Percentiles rank a stretch among this genome's conserved stretches.
Evolutionary conservation across 495 filamentous ascomycete genomes (phyloP).

Genomic region (Talaromyces borbonicus): DNA sequence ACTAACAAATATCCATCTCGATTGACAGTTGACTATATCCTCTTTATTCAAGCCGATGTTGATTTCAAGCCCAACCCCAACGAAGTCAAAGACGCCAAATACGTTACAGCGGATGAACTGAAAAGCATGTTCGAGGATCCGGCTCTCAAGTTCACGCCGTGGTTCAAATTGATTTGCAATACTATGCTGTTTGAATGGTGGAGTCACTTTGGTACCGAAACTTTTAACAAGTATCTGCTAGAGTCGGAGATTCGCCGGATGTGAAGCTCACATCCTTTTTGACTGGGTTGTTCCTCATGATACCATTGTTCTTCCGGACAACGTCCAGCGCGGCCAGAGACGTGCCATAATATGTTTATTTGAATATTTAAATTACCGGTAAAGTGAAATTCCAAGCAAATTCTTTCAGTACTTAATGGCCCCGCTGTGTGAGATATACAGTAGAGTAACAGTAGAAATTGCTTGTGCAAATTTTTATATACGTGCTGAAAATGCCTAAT

Average conservation of each 20-base stretch:
- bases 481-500: neutral
- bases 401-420: no score
- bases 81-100: constrained; percentile 75
- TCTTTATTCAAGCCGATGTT: constrained; percentile 93
- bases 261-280: constrained; percentile 26
- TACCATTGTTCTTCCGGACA: constrained; percentile 1
- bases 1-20: neutral
- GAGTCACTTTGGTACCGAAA: constrained; percentile 67
- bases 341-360: no score
- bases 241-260: constrained; percentile 86
- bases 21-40: constrained; percentile 85
- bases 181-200: constrained; percentile 99
- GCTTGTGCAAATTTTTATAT: neutral
- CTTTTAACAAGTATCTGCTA: constrained; percentile 73
- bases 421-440: no score
- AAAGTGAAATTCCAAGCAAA: no score
- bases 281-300: constrained; percentile 1
- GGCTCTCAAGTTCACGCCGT: constrained; percentile 80
- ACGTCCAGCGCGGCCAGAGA: neutral
- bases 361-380: no score
- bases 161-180: constrained; percentile 99
- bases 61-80: constrained; percentile 73
- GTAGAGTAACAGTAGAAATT: no score
- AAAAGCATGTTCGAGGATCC: constrained; percentile 78
- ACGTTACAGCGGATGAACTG: constrained; percentile 73